Percentiles rank a stretch among this genome's conserved stretches.
Evolutionary conservation across 495 filamentous ascomycete species (phyloP).

Genomic region (Aspergillus heteromorphus): DNA sequence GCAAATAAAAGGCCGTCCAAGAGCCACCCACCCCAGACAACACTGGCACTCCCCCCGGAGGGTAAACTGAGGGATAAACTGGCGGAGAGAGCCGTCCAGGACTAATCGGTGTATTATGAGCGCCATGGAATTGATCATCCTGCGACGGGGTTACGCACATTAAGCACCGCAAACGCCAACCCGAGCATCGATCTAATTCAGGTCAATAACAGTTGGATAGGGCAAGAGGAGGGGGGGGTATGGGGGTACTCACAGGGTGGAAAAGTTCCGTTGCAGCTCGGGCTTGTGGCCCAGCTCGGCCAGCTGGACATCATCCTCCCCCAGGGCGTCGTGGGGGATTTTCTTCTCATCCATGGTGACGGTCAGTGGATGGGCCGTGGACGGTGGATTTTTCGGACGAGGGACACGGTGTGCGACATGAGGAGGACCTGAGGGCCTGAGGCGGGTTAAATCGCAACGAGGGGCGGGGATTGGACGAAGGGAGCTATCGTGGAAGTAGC

Average conservation of each 20-base stretch:
- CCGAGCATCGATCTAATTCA: constrained; percentile 45
- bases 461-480: neutral
- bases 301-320: constrained; percentile 48
- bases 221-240: neutral
- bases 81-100: constrained; percentile 49
- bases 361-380: neutral
- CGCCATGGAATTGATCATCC: neutral
- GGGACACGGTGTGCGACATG: neutral
- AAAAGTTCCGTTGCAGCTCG: constrained; percentile 58
- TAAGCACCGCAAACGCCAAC: constrained; percentile 49
- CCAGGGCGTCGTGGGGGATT: neutral
- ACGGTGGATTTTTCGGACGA: neutral
- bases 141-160: constrained; percentile 28
- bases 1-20: neutral
- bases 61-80: constrained; percentile 46
- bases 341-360: neutral
- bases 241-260: constrained; percentile 34
- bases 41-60: constrained; percentile 41
- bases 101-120: constrained; percentile 17
- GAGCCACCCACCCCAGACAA: constrained; percentile 41
- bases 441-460: neutral
- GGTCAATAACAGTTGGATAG: neutral
- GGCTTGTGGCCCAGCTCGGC: constrained; percentile 62
- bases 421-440: no score
- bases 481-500: neutral